Evolutionary conservation across 176 grass and related monocot species (phyloP), one percentile per base, ranked within the genome.

Genomic region (Triticum aestivum): DNA sequence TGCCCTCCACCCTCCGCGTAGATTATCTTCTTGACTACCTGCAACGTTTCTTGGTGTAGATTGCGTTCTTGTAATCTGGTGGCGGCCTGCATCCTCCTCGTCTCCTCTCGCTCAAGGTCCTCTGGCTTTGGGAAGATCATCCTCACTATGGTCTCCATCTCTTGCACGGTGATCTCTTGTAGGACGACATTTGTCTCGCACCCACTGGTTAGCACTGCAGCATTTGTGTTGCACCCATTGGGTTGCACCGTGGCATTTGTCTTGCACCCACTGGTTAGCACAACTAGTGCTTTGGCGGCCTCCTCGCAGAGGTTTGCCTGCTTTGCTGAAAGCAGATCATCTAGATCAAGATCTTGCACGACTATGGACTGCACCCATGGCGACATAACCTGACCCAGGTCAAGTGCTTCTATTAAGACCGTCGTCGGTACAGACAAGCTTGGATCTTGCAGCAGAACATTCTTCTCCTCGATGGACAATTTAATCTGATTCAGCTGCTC

Each of bases 371-470:
- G 29, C 6, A 11, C 15, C 23, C 30, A 26, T 24, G 29, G 2
- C 2, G 11, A 5, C 15, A 17, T 4, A 17, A 37, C 8, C 11
- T 78, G 61, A 68, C 68, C 20, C 11, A 47, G 8, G 61, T 63
- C 37, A 63, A 86, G 77, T 35, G 79, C 85, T 80, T 73, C 66
- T 47, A 86, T 80, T 66, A 86, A 18, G 66, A 77, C 76, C 5
- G 85, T 80, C 2, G 70, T 30, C 33, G 85, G 77, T 73, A 26
- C 8, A 37, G 45, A 82, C 11, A 82, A 69, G 42, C 3, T 29
- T 61, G 61, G 47, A 12, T 73, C 68, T 21, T 44, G 34, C 37
- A 18, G 35, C 24, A 86, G 7, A 1, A 18, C 61, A 80, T 35
- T 58, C 13, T 73, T 86, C 58, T 47, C 52, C 2, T 32, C 15